A percentile compares a stretch with the other conserved stretches of the same genome.
Evolutionary conservation across 129 eudicot species (phyloP).

Genomic region (Tagetes erecta): DNA sequence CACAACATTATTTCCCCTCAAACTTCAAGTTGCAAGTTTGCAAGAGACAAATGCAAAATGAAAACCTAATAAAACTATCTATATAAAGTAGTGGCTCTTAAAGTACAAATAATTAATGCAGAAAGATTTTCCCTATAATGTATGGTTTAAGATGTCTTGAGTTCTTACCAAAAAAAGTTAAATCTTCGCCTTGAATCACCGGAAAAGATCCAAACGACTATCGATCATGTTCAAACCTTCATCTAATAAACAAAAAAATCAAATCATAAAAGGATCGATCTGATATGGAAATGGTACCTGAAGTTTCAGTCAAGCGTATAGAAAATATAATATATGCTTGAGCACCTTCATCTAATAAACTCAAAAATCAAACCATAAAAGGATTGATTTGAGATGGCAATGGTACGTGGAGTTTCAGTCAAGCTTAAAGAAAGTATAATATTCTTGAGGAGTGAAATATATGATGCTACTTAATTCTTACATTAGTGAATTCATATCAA

Average conservation of each 20-base stretch:
- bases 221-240: background rate
- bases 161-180: conserved; percentile 53
- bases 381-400: no score
- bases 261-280: background rate
- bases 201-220: conserved; percentile 82
- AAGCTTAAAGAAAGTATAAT: no score
- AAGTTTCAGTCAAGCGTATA: conserved; percentile 29
- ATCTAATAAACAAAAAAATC: background rate
- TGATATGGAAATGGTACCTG: conserved; percentile 34
- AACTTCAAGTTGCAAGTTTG: no score
- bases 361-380: no score
- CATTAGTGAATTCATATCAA: no score
- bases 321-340: no score
- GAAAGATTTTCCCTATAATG: no score
- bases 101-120: conserved; percentile 1
- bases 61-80: background rate
- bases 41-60: background rate
- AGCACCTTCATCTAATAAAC: no score
- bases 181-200: conserved; percentile 71
- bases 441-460: no score
- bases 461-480: no score
- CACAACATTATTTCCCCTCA: no score
- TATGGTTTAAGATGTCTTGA: background rate
- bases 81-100: background rate
- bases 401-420: no score